Base-by-base conservation (phyloP, 768 basidiomycete genomes). In the Hygrocybe coccinea region DNA sequence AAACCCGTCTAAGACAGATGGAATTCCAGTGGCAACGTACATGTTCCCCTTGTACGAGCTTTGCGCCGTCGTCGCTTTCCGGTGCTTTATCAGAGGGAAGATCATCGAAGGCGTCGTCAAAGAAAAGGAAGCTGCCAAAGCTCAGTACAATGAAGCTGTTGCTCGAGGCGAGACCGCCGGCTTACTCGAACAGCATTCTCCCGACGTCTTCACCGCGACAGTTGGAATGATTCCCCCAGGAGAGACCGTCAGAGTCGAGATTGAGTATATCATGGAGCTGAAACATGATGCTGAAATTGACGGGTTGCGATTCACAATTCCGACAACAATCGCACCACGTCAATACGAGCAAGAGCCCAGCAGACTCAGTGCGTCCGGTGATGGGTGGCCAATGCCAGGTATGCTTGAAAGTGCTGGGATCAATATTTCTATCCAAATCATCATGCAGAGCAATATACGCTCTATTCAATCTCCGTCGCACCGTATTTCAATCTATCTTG, bases 181-280 rank as follows among this genome's bases (percentile, higher is more conserved):
- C 24, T 22, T 53, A 19, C 39, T 53, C 15, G 52, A 43, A 34
- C 34, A 38, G 33, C 39, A 29, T 21, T 43, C 52, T 19, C 52
- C 52, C 6, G 38, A 53, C 25, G 39, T 53, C 10, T 53, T 53
- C 37, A 53, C 17, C 39, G 35, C 52, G 7, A n/a, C 39, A 7
- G 21, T 53, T 17, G 52, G 52, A 44, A 53, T 43, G 25, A 45
- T 53, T 22, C 24, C 52, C 37, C 21, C 38, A 14, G 38, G 52
- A 24, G 52, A 38, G 39, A 53, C 52, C 10, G 25, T 53, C 22
- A 44, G 17, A 29, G 52, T 53, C 39, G 38, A 53, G 25, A 53
- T 53, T 24, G 52, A 53, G 24, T 53, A 53, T 24, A 53, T 53
- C 52, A 44, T 53, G 39, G 52, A 53, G 21, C 52, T 53, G 21